Evolutionary conservation across 257 asterid species (phyloP).

Genomic region (Petrea volubilis): DNA sequence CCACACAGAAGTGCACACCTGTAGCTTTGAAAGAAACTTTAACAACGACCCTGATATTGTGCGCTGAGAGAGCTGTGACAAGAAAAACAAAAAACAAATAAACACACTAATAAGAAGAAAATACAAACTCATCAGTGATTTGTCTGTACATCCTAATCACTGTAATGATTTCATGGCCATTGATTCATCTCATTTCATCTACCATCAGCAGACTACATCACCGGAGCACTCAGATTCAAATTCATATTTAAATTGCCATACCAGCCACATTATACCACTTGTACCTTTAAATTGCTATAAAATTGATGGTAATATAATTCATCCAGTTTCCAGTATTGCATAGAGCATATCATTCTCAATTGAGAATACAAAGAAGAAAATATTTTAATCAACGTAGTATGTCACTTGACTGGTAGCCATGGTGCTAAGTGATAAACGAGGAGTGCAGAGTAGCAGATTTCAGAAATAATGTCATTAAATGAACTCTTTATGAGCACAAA

Average conservation of each 20-base stretch:
- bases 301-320: background rate
- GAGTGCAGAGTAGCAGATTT: slow-evolving; percentile 10
- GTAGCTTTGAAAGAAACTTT: slow-evolving; percentile 95
- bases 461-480: slow-evolving; percentile 7
- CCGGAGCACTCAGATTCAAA: slow-evolving; percentile 15
- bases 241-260: slow-evolving; percentile 1
- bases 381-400: background rate
- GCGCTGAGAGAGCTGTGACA: slow-evolving; percentile 92
- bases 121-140: slow-evolving; percentile 18
- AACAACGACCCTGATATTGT: slow-evolving; percentile 85
- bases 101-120: slow-evolving; percentile 5
- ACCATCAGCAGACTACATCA: background rate
- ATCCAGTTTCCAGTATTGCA: slow-evolving; percentile 10
- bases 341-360: background rate
- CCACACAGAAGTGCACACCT: slow-evolving; percentile 48
- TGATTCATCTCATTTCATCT: slow-evolving; percentile 13
- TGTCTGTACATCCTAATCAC: slow-evolving; percentile 10
- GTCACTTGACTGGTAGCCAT: background rate
- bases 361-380: background rate
- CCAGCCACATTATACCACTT: slow-evolving; percentile 1
- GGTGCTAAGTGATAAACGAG: background rate
- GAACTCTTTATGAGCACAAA: background rate
- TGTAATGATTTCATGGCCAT: slow-evolving; percentile 19
- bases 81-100: slow-evolving; percentile 1
- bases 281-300: background rate